phyloP scores from a whole-genome alignment of 2,329 filamentous ascomycete genomes.

The Talaromyces sp. region DNA sequence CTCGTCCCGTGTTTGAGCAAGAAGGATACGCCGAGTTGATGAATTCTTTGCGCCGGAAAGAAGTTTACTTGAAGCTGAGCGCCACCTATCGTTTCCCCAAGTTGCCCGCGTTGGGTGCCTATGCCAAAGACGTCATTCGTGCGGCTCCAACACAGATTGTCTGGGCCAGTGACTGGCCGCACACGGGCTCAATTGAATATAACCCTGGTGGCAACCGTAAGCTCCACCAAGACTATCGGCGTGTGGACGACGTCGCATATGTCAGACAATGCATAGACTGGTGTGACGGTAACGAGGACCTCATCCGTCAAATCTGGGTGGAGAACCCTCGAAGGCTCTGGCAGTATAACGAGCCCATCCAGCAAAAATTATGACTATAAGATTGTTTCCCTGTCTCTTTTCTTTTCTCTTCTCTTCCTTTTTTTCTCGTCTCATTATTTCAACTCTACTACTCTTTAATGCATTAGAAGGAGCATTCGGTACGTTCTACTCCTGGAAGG shows the following conservation, averaged over 20 bases:
- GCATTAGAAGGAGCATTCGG: background rate
- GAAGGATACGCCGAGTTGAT: conserved; percentile 5
- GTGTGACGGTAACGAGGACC: background rate
- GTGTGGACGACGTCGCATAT: background rate
- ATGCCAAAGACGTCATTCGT: background rate
- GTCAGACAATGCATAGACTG: conserved; percentile 4
- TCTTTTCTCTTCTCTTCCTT: background rate
- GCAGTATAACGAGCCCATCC: conserved; percentile 3
- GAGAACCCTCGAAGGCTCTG: conserved; percentile 6
- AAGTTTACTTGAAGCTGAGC: conserved; percentile 8
- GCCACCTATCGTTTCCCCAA: conserved; percentile 5
- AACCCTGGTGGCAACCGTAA: conserved; percentile 6
- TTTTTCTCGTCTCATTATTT: background rate
- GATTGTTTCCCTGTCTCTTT: background rate
- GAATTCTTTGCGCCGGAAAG: background rate
- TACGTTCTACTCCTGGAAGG: background rate
- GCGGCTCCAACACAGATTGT: conserved; percentile 1
- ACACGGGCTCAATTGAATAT: conserved; percentile 3
- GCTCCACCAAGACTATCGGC: conserved; percentile 2
- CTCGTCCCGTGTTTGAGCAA: background rate
- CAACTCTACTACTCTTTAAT: background rate
- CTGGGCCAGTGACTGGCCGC: conserved; percentile 10
- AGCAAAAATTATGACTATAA: background rate
- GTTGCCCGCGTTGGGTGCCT: conserved; percentile 2
- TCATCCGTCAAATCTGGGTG: conserved; percentile 7